phyloP scores from a whole-genome alignment of 805 yeast genomes.

The Lipomyces spencermartinsiae region DNA sequence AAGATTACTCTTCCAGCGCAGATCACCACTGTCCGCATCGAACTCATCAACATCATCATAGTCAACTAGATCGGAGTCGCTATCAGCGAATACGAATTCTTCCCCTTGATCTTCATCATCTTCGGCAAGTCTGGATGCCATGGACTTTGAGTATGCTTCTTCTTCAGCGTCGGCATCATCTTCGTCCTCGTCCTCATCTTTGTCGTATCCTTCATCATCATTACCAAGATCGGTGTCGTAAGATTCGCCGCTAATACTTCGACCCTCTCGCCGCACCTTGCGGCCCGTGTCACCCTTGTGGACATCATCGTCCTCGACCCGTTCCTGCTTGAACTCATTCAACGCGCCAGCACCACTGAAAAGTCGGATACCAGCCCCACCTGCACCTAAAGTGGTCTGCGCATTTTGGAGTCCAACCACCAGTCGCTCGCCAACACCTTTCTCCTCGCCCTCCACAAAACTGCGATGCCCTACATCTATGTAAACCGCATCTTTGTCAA shows the following conservation, averaged over 20 bases:
- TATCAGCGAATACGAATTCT: slow-evolving; percentile 55
- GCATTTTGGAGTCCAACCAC: slow-evolving; percentile 83
- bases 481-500: slow-evolving; percentile 97
- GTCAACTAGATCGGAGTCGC: slow-evolving; percentile 52
- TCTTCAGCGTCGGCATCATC: slow-evolving; percentile 33
- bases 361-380: slow-evolving; percentile 72
- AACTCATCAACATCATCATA: slow-evolving; percentile 52
- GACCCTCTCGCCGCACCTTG: slow-evolving; percentile 38
- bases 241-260: slow-evolving; percentile 17
- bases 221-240: slow-evolving; percentile 39
- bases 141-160: slow-evolving; percentile 15
- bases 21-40: slow-evolving; percentile 41
- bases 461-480: slow-evolving; percentile 71
- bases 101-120: slow-evolving; percentile 48
- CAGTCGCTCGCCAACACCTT: slow-evolving; percentile 84
- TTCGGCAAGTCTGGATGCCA: not conserved
- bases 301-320: slow-evolving; percentile 49
- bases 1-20: slow-evolving; percentile 46
- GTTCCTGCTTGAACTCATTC: slow-evolving; percentile 48
- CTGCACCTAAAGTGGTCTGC: slow-evolving; percentile 62
- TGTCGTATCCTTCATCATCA: slow-evolving; percentile 50
- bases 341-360: slow-evolving; percentile 63
- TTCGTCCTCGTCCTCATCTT: slow-evolving; percentile 38
- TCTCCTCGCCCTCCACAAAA: slow-evolving; percentile 62
- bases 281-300: slow-evolving; percentile 51